A percentile compares a stretch with the other conserved stretches of the same genome.
These are phyloP conservation scores for Cutaneotrichosporon sp. DNA, from an alignment of 1,284 basidiomycete genomes.

Conservation along the genomic window DNA sequence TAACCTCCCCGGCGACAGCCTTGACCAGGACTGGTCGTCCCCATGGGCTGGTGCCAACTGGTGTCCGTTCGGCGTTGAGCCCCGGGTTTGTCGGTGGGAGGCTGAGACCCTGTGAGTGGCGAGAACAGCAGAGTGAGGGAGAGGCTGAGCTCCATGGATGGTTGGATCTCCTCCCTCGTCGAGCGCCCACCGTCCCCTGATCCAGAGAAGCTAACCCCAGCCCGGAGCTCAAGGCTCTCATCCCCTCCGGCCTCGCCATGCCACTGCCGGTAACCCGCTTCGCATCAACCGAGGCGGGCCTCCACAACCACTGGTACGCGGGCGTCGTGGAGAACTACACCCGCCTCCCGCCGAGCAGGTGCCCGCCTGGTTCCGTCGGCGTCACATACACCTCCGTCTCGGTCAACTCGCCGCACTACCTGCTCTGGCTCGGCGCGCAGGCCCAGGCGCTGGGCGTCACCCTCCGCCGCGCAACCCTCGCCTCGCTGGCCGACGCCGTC, in stretches of 20 bases:
- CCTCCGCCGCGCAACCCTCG: slow-evolving; percentile 6
- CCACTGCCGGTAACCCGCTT: slow-evolving; percentile 19
- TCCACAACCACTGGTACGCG: slow-evolving; percentile 23
- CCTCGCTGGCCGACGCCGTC: slow-evolving; percentile 8
- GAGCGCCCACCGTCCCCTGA: no score
- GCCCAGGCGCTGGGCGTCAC: slow-evolving; percentile 14
- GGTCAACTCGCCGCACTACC: slow-evolving; percentile 20
- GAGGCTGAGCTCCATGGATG: no score
- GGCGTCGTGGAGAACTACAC: slow-evolving; percentile 12
- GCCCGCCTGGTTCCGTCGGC: slow-evolving; percentile 19
- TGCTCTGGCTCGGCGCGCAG: slow-evolving; percentile 19
- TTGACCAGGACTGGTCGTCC: slow-evolving; percentile 25
- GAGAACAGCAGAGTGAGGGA: no score
- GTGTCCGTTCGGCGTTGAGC: slow-evolving; percentile 14
- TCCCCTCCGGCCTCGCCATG: slow-evolving; percentile 21
- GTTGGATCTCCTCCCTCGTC: no score
- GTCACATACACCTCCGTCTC: slow-evolving; percentile 20
- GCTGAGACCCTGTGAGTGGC: slow-evolving; percentile 20
- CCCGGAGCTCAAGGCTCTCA: slow-evolving; percentile 12
- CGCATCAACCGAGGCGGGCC: slow-evolving; percentile 17
- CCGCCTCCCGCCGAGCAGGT: slow-evolving; percentile 9
- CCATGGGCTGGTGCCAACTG: slow-evolving; percentile 52
- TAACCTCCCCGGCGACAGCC: slow-evolving; percentile 53
- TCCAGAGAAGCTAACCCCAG: slow-evolving; percentile 12
- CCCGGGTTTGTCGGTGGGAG: slow-evolving; percentile 41